Percentiles rank a stretch among this genome's conserved stretches.
Conservation (phyloP, 441 rosid genomes). For the Daphne laureola region DNA sequence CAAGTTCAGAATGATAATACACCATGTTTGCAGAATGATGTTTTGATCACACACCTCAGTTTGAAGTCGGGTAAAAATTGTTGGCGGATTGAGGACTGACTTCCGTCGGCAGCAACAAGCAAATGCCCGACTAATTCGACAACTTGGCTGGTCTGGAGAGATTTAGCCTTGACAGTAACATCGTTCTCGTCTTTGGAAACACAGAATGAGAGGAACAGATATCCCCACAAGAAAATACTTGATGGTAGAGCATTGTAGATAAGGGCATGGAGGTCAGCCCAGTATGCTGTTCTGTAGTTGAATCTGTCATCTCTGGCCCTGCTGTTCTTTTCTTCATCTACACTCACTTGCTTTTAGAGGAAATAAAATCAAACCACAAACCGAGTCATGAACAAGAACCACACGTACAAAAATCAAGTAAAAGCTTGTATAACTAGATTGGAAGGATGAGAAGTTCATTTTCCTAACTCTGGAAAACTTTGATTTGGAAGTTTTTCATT, state of each 20-base stretch:
- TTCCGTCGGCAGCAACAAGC: constrained; percentile 79
- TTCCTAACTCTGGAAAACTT: no score
- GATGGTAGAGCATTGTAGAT: constrained; percentile 37
- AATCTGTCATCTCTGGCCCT: constrained; percentile 52
- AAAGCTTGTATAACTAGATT: no score
- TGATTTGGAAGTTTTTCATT: no score
- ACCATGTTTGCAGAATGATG: no score
- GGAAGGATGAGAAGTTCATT: no score
- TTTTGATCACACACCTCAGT: constrained; percentile 40
- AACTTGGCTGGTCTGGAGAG: constrained; percentile 29
- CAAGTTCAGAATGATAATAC: background rate
- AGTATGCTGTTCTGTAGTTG: constrained; percentile 65
- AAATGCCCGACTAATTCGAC: constrained; percentile 47
- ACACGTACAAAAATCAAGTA: no score
- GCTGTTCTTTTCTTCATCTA: constrained; percentile 24
- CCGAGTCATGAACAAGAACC: no score
- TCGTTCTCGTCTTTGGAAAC: constrained; percentile 29
- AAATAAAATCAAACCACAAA: background rate
- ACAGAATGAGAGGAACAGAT: constrained; percentile 45
- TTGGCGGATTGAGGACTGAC: constrained; percentile 56
- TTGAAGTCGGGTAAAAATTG: constrained; percentile 45
- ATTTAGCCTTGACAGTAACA: constrained; percentile 43
- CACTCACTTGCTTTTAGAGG: constrained; percentile 46
- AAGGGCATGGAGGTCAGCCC: constrained; percentile 70
- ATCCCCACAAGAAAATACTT: constrained; percentile 55